Percentiles rank a stretch among this genome's conserved stretches.
phyloP scores from a whole-genome alignment of 352 stramenopile genomes.

The Lagenidium sp. region DNA sequence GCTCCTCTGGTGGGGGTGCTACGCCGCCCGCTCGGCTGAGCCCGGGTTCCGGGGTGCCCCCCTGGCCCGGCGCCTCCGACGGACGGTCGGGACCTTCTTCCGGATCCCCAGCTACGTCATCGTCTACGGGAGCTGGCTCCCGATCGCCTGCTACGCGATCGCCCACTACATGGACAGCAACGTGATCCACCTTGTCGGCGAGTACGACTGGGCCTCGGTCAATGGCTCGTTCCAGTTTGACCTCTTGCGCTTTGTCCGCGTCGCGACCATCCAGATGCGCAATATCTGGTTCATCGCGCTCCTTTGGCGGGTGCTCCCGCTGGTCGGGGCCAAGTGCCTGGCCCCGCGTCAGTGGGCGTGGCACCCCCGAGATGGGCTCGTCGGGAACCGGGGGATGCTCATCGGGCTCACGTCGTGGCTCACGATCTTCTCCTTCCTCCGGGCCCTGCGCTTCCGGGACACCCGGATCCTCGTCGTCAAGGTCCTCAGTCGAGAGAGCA shows the following conservation, averaged over 20 bases:
- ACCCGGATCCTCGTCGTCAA: neutral
- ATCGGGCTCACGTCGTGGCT: neutral
- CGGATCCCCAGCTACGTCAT: slow-evolving; percentile 12
- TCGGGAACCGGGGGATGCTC: slow-evolving; percentile 6
- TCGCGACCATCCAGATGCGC: slow-evolving; percentile 24
- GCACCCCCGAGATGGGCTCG: neutral
- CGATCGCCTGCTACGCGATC: slow-evolving; percentile 16
- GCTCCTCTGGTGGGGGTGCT: slow-evolving; percentile 6
- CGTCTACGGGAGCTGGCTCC: slow-evolving; percentile 19
- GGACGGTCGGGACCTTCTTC: neutral
- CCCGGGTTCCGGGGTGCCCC: neutral
- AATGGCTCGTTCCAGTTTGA: slow-evolving; percentile 15
- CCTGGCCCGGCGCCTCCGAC: too few relatives aligned
- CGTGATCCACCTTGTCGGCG: slow-evolving; percentile 12
- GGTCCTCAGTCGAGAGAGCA: too few relatives aligned
- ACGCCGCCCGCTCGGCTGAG: slow-evolving; percentile 1
- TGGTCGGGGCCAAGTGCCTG: too few relatives aligned
- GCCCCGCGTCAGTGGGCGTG: neutral
- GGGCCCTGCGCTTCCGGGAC: neutral
- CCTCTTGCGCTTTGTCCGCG: slow-evolving; percentile 6
- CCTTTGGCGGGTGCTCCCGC: neutral
- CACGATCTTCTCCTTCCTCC: neutral
- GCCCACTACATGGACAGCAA: slow-evolving; percentile 18
- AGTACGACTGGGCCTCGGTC: slow-evolving; percentile 14
- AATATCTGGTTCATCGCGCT: slow-evolving; percentile 22